A percentile compares a stretch with the other conserved stretches of the same genome.
Evolutionary conservation across 2,329 filamentous ascomycete genomes (phyloP).

Genomic region (Tolypocladium guangdongense): DNA sequence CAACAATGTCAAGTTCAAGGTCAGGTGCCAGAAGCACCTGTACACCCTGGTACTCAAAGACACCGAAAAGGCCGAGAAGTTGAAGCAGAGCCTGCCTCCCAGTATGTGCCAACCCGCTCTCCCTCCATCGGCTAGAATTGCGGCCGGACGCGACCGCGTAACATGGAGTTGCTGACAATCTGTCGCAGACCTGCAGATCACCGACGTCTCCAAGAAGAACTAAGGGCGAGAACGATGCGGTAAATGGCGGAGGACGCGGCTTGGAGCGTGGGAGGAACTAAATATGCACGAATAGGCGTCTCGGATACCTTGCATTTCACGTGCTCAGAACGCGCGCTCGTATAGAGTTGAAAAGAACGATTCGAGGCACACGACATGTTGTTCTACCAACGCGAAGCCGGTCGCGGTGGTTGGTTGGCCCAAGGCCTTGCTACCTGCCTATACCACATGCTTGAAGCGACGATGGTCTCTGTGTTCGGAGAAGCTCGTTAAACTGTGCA

Average conservation of each 20-base stretch:
- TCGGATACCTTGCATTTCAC: slow-evolving; percentile 43
- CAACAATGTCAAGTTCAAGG: slow-evolving; percentile 99
- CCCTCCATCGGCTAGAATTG: neutral
- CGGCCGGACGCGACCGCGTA: neutral
- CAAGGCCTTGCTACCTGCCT: neutral
- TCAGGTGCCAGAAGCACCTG: slow-evolving; percentile 90
- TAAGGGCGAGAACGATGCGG: slow-evolving; percentile 15
- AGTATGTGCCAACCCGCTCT: slow-evolving; percentile 50
- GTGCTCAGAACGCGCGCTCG: slow-evolving; percentile 28
- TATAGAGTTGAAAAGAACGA: slow-evolving; percentile 26
- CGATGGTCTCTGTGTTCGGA: slow-evolving; percentile 11
- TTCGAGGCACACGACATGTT: slow-evolving; percentile 18
- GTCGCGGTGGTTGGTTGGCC: neutral
- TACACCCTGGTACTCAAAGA: slow-evolving; percentile 99
- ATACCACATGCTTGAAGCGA: slow-evolving; percentile 14
- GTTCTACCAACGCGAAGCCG: neutral
- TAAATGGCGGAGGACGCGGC: slow-evolving; percentile 11
- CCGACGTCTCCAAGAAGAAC: slow-evolving; percentile 46
- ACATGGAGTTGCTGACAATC: neutral
- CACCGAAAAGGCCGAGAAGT: slow-evolving; percentile 98
- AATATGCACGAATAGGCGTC: slow-evolving; percentile 39
- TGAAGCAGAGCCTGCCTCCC: slow-evolving; percentile 96
- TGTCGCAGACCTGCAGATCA: slow-evolving; percentile 36
- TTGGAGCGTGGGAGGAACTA: slow-evolving; percentile 19
- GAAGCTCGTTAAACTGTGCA: slow-evolving; percentile 13